Percentiles rank a stretch among this genome's conserved stretches.
Conservation (phyloP, 139 green algal genomes). For the Spirogloea muscicola region DNA sequence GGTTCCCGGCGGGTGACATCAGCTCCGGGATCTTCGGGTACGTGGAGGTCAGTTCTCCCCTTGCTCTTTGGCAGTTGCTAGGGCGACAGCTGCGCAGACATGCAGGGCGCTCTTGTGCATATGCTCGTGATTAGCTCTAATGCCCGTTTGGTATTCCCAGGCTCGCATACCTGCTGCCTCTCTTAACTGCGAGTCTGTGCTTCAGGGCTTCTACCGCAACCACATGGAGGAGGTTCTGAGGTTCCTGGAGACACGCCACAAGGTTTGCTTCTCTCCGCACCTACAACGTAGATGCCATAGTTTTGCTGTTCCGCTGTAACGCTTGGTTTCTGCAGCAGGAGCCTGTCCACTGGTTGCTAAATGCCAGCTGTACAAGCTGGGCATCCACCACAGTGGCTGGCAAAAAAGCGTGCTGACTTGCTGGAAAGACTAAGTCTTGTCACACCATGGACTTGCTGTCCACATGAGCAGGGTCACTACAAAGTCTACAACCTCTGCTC, state of each 20-base stretch:
- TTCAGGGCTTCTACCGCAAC: conserved; percentile 42
- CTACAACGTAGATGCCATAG: neutral
- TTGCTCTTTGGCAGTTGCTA: too few species aligned
- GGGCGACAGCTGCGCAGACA: too few species aligned
- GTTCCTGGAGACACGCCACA: conserved; percentile 46
- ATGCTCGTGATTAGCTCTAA: too few species aligned
- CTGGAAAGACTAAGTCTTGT: too few species aligned
- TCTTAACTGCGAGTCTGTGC: neutral
- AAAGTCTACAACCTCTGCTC: conserved; percentile 54
- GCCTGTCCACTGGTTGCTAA: neutral
- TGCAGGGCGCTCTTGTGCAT: too few species aligned
- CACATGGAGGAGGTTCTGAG: conserved; percentile 36
- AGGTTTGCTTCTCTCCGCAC: too few species aligned
- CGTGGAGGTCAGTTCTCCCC: conserved; percentile 28
- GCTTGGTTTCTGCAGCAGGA: neutral
- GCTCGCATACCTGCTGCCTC: too few species aligned
- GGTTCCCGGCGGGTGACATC: conserved; percentile 42
- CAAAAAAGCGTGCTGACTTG: too few species aligned
- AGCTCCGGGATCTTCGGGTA: conserved; percentile 39
- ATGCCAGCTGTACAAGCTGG: neutral
- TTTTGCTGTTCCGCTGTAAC: neutral
- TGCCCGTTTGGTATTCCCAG: too few species aligned
- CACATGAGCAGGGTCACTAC: conserved; percentile 33
- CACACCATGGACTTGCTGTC: too few species aligned
- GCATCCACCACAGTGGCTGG: neutral